A percentile compares a stretch with the other conserved stretches of the same genome.
Conservation (phyloP, 2,329 filamentous ascomycete genomes). For the Alternaria gansuensis region DNA sequence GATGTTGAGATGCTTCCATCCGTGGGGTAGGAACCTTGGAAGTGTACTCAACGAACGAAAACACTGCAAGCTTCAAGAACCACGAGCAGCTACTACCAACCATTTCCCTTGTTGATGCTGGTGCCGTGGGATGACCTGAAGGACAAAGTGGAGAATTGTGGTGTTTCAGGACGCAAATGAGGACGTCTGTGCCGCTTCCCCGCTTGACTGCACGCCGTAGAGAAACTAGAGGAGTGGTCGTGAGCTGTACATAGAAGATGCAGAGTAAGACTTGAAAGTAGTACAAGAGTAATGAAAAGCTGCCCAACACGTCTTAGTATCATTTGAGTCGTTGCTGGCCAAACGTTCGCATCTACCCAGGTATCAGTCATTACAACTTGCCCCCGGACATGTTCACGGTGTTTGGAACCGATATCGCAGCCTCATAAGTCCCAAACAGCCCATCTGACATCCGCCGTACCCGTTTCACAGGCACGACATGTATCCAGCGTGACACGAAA, state of each 20-base stretch:
- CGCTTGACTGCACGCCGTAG: constrained; percentile 1
- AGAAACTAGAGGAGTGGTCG: background rate
- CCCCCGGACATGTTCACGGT: background rate
- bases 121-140: background rate
- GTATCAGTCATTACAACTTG: background rate
- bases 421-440: constrained; percentile 10
- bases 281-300: background rate
- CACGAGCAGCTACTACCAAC: background rate
- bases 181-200: constrained; percentile 5
- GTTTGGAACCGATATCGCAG: background rate
- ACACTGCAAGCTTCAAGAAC: background rate
- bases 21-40: too few relatives aligned
- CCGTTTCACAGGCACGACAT: constrained; percentile 15
- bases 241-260: background rate
- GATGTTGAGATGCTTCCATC: too few relatives aligned
- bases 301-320: background rate
- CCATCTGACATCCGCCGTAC: constrained; percentile 15
- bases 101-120: background rate
- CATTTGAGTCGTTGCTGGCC: background rate
- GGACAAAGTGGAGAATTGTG: background rate
- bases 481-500: background rate
- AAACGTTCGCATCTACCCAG: background rate
- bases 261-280: background rate
- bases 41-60: background rate
- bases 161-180: background rate